Evolutionary conservation across 2,329 filamentous ascomycete genomes (phyloP), one percentile per base, ranked within the genome.

Genomic region (Intubia oerlemansii): DNA sequence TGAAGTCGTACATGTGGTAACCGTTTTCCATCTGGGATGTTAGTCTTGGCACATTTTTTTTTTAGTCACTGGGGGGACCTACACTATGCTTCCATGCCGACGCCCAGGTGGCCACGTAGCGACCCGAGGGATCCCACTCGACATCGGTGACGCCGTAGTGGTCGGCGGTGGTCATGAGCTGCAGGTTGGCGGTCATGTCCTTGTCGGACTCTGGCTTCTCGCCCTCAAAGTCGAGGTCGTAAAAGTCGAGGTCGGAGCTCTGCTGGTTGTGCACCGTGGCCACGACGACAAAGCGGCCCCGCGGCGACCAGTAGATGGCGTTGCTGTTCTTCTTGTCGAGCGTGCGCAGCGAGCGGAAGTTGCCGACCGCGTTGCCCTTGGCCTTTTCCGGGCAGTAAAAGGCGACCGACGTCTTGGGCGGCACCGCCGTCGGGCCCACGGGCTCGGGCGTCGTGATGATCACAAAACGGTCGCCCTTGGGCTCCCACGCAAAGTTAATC

Each of bases 11-110:
- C 36, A 98, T 59, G 52, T 95, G 85, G 62, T 92, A 98, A 38
- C 88, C 88, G 50, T 95, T 98, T 62, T 98, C 88, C 81, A 95
- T 92, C n/a, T n/a, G n/a, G n/a, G n/a, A n/a, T n/a, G n/a, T n/a
- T n/a, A n/a, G n/a, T n/a, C n/a, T n/a, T n/a, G n/a, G n/a, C n/a
- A n/a, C n/a, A n/a, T n/a, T n/a, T n/a, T n/a, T n/a, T n/a, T n/a
- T n/a, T n/a, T n/a, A n/a, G n/a, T n/a, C n/a, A n/a, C n/a, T n/a
- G n/a, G n/a, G n/a, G n/a, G n/a, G n/a, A n/a, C n/a, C n/a, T n/a
- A n/a, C n/a, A 80, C 75, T 65, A 52, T 95, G 85, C 54, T 92
- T 93, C 84, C 88, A 98, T 29, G 79, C 72, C 45, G 78, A 88
- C 25, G 85, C 84, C 59, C 82, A 90, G 24, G 79, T 90, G 36